Percentiles rank a stretch among this genome's conserved stretches.
Evolutionary conservation across 768 basidiomycete genomes (phyloP).

Genomic region (Termitomyces sp.): DNA sequence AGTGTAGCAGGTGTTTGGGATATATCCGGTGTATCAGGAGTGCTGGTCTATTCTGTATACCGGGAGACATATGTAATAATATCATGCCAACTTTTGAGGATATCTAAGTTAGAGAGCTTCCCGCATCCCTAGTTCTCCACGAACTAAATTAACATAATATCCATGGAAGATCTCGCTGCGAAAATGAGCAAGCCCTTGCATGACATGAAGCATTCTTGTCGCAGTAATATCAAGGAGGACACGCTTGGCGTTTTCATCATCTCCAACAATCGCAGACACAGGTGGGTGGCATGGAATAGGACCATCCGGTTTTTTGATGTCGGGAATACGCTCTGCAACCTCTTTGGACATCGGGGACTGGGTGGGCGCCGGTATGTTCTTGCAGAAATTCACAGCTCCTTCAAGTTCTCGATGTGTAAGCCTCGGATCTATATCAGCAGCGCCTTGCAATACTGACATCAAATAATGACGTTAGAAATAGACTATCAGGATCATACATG

Average conservation of each 20-base stretch:
- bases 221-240: conserved; percentile 1
- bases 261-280: conserved; percentile 1
- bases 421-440: conserved; percentile 39
- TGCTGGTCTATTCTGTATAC: too few species aligned
- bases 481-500: neutral
- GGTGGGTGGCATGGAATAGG: neutral
- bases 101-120: neutral
- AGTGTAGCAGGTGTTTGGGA: too few species aligned
- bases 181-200: conserved; percentile 6
- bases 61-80: too few species aligned
- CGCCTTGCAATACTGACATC: conserved; percentile 43
- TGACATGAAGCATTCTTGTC: neutral
- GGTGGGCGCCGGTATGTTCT: conserved; percentile 21
- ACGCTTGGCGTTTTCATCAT: conserved; percentile 4
- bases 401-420: conserved; percentile 48
- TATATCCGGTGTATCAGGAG: too few species aligned
- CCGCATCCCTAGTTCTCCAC: conserved; percentile 6
- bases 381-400: conserved; percentile 30
- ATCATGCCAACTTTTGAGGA: too few species aligned
- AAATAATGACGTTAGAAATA: neutral
- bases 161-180: conserved; percentile 5
- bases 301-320: neutral
- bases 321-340: conserved; percentile 16
- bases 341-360: conserved; percentile 20
- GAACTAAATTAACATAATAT: conserved; percentile 4